Percentiles rank a stretch among this genome's conserved stretches.
These are phyloP conservation scores for Strigomonas galati DNA, from an alignment of 208 protist genomes.

Conservation along the genomic window DNA sequence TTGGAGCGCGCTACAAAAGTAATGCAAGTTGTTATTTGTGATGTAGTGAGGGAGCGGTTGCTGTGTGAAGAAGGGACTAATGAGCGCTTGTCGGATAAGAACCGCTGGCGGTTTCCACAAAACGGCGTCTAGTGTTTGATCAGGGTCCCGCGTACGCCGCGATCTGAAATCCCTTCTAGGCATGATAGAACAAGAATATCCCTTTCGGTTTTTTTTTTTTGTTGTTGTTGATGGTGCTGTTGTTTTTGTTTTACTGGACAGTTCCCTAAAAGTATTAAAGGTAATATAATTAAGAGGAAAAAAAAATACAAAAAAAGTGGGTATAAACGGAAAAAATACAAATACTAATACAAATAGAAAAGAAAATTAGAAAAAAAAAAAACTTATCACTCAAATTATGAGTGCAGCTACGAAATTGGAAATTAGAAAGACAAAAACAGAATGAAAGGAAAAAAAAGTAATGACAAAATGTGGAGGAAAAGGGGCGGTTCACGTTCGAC, in stretches of 20 bases:
- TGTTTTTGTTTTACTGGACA: too few species aligned
- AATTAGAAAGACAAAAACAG: constrained; percentile 2
- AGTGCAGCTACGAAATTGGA: neutral
- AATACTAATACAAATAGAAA: too few species aligned
- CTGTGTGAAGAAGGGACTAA: constrained; percentile 30
- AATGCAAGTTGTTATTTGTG: constrained; percentile 15
- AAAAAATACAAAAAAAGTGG: too few species aligned
- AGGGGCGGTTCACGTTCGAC: too few species aligned
- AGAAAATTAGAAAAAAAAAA: too few species aligned
- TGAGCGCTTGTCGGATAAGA: neutral
- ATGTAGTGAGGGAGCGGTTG: constrained; percentile 19
- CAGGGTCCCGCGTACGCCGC: neutral
- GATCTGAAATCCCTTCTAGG: neutral
- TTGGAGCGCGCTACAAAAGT: constrained; percentile 21
- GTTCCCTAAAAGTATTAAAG: too few species aligned
- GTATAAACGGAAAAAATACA: too few species aligned
- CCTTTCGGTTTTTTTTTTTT: constrained; percentile 1
- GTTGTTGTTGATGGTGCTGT: too few species aligned
- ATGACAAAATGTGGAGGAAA: too few species aligned
- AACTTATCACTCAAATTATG: neutral
- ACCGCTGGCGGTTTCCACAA: constrained; percentile 24
- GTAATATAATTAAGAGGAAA: too few species aligned
- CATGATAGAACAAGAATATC: too few species aligned
- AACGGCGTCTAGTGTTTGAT: constrained; percentile 3
- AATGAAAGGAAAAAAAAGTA: constrained; percentile 8